A percentile compares a stretch with the other conserved stretches of the same genome.
These are phyloP conservation scores for Crithidia sp. DNA, from an alignment of 208 protist genomes.

Conservation along the genomic window DNA sequence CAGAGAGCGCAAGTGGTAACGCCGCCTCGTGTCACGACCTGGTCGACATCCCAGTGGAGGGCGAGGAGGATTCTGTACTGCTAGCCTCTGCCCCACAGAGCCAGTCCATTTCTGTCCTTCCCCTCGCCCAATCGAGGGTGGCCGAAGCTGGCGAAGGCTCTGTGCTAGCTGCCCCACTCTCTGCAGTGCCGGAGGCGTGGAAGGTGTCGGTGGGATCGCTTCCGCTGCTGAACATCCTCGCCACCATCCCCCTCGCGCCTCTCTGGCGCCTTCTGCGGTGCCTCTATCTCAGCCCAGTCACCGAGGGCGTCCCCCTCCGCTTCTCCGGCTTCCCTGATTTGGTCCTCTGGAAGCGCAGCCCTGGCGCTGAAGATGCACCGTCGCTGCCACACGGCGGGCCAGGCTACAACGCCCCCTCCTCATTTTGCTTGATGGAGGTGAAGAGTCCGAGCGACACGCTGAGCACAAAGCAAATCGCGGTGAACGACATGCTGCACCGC, in stretches of 20 bases:
- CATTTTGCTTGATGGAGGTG: slow-evolving; percentile 79
- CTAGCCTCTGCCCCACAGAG: neutral
- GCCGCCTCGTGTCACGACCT: neutral
- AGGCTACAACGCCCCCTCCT: neutral
- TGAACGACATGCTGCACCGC: slow-evolving; percentile 69
- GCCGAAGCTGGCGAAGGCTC: neutral
- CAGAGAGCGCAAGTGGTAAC: neutral
- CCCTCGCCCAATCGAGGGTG: neutral
- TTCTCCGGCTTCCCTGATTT: slow-evolving; percentile 87
- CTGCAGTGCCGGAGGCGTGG: slow-evolving; percentile 25
- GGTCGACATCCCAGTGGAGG: neutral
- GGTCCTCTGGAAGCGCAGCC: slow-evolving; percentile 55
- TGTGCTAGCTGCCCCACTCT: no score
- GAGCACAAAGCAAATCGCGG: slow-evolving; percentile 66
- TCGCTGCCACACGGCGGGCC: neutral
- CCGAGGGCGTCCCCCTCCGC: slow-evolving; percentile 52
- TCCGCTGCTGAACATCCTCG: slow-evolving; percentile 63
- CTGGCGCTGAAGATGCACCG: neutral
- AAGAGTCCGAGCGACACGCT: slow-evolving; percentile 76
- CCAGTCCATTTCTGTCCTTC: neutral
- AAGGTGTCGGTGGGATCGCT: slow-evolving; percentile 53
- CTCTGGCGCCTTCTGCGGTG: slow-evolving; percentile 66
- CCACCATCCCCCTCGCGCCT: slow-evolving; percentile 46
- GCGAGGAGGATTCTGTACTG: neutral
- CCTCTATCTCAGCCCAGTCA: slow-evolving; percentile 50